Base-by-base conservation (phyloP, 2,329 filamentous ascomycete genomes). In the Zymoseptoria tritici region DNA sequence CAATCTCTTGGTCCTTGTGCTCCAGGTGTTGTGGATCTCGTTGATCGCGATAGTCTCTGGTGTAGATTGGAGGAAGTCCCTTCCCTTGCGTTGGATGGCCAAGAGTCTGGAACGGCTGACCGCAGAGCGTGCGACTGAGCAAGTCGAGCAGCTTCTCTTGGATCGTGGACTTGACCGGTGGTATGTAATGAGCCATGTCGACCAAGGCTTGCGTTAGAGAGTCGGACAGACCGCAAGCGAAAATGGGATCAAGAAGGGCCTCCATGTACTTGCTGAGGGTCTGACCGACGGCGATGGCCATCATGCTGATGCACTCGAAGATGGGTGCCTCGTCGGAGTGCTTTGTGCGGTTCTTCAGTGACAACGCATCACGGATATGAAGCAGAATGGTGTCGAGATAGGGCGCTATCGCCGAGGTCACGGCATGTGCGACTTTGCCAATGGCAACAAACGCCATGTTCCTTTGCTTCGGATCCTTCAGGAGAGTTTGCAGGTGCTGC, bases 201-300 rank as follows among this genome's bases (percentile, higher is more conserved):
- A 97, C 92, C 57, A 99, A 80, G 2, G 95, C 95, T 72, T 97
- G 92, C 0, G 93, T 97, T 22, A 99, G 82, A 66, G 95, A 94
- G 59, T 93, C 89, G 46, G 91, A 97, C 56, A 99, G 81, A 54
- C 96, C 94, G 72, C 94, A 99, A 16, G 91, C 92, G 75, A 99
- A 99, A 60, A 99, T 97, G 9, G 95, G 92, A 67, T 97, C 93
- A 9, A 99, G 82, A 26, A 99, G 79, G 11, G 92, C 90, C 72
- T 97, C 92, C 86, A 99, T 97, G 72, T 97, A 97, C 76, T 97
- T 99, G 81, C 91, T 97, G 57, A 99, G 80, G 0, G 93, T 94
- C 77, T 99, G 94, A 1, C 94, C 94, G 29, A 97, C 94, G 2
- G 94, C 94, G 52, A 96, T 88, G 0, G 94, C 91, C 56, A 99